Conservation (phyloP, 139 green algal genomes). For the Chlorella sp. region DNA sequence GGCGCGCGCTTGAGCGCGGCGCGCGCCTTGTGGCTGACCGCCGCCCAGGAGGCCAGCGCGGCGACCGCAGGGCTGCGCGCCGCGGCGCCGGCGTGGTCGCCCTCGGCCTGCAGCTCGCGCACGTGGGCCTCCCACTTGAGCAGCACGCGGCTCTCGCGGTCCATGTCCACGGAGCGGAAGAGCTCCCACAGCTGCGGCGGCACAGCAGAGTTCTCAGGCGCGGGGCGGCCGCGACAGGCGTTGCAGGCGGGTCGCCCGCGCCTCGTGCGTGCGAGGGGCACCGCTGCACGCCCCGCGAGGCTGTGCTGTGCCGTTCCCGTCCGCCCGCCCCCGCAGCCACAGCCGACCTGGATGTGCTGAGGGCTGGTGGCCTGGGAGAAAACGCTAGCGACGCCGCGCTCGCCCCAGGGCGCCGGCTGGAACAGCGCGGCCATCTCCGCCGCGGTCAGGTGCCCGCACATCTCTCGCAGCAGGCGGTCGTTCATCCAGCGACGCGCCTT, state of each 20-base stretch:
- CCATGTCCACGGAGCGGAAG: constrained; percentile 54
- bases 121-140: constrained; percentile 56
- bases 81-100: constrained; percentile 1
- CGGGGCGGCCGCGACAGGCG: too few species aligned
- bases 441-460: constrained; percentile 46
- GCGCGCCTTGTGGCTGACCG: constrained; percentile 29
- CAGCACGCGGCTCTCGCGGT: constrained; percentile 52
- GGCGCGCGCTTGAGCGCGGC: constrained; percentile 35
- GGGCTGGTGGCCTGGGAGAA: constrained; percentile 19
- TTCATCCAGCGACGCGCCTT: too few species aligned
- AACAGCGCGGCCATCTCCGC: constrained; percentile 57
- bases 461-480: constrained; percentile 56
- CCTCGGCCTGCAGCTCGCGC: constrained; percentile 24
- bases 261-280: too few species aligned
- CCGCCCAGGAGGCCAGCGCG: constrained; percentile 40
- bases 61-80: constrained; percentile 23
- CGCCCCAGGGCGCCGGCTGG: constrained; percentile 59
- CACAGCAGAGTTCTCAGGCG: too few species aligned
- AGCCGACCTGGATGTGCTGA: constrained; percentile 9
- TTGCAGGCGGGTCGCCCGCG: too few species aligned
- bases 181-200: constrained; percentile 55
- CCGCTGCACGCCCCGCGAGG: too few species aligned
- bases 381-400: constrained; percentile 16
- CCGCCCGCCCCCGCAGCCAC: constrained; percentile 23
- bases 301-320: too few species aligned